Percentiles rank a stretch among this genome's conserved stretches.
phyloP scores from a whole-genome alignment of 305 asterid genomes.

The Fraxinus velutina region DNA sequence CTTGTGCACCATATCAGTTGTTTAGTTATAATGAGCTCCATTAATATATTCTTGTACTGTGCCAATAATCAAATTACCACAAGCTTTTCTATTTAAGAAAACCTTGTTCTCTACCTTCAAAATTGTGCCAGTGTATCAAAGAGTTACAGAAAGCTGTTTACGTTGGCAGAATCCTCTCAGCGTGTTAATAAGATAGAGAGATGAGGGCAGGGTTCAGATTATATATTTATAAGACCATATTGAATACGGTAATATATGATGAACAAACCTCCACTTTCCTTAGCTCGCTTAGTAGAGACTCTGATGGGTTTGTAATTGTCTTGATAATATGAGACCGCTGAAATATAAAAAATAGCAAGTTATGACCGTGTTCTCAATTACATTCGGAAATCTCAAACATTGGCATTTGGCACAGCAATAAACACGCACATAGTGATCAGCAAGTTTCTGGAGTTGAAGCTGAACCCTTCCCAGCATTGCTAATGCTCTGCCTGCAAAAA shows the following conservation, averaged over 20 bases:
- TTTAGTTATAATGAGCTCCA: not conserved
- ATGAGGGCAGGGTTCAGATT: not conserved
- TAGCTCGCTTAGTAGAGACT: conserved; percentile 87
- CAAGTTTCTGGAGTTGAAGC: conserved; percentile 82
- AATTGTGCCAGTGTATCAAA: not conserved
- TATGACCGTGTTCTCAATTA: conserved; percentile 25
- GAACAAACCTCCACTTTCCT: conserved; percentile 90
- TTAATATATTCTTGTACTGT: not conserved
- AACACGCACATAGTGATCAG: conserved; percentile 68
- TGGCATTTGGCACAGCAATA: conserved; percentile 21
- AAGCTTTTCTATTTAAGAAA: not conserved
- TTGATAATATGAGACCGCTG: conserved; percentile 80
- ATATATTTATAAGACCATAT: not conserved
- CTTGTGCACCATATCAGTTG: not conserved
- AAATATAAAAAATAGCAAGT: conserved; percentile 33
- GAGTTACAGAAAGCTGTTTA: not conserved
- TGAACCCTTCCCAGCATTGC: conserved; percentile 68
- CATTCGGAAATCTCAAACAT: conserved; percentile 13
- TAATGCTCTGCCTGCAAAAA: conserved; percentile 66
- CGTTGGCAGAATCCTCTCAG: not conserved
- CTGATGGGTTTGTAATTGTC: conserved; percentile 92
- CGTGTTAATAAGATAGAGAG: not conserved
- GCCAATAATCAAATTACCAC: not conserved
- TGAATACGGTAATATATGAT: conserved; percentile 11
- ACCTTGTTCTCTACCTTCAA: not conserved